Evolutionary conservation across 805 yeast genomes (phyloP), one percentile per base, ranked within the genome.

Genomic region (Cyberlindnera mississippiensis): DNA sequence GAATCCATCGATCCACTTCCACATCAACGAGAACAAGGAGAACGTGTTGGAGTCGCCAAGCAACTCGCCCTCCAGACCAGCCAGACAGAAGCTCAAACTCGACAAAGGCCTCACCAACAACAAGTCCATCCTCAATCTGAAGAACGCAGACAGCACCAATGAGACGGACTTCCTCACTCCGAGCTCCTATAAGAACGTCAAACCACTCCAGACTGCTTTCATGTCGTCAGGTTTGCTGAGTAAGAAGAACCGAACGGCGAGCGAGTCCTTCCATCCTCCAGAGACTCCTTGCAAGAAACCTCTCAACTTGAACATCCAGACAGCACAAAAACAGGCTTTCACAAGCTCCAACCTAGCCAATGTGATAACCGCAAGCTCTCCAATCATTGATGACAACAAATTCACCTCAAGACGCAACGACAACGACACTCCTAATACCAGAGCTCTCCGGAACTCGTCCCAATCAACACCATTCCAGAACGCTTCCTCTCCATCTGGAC

Each of bases 151-250:
- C 10, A 30, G 32, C n/a, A 39, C 31, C 2, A 50, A 47, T 5
- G 46, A 29, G 3, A 22, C 38, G 6, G 59, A 59, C n/a, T 67
- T 66, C 42, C 53, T 61, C 27, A 73, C 82, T 0, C 80, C 84
- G 2, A 77, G 72, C 30, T 68, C 74, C 13, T 85, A 82, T 61
- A 75, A 78, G 49, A 76, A 78, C 36, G 93, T 85, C 17, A 85
- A 83, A 57, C 96, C 96, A 3, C 69, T 87, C 30, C 95, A 86
- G 59, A 82, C 90, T 0, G 96, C 93, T 13, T 87, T 87, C 61
- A 72, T 78, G 59, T 75, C 90, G 2, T 67, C 85, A 0, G 96
- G 96, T 0, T 64, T 87, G 28, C 62, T 81, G 45, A 77, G 83
- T 29, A 80, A 80, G 59, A 68, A 83, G 63, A 67, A 80, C 34